These are phyloP conservation scores for Vigna angularis DNA, from an alignment of 306 rosid species.

Conservation along the genomic window DNA sequence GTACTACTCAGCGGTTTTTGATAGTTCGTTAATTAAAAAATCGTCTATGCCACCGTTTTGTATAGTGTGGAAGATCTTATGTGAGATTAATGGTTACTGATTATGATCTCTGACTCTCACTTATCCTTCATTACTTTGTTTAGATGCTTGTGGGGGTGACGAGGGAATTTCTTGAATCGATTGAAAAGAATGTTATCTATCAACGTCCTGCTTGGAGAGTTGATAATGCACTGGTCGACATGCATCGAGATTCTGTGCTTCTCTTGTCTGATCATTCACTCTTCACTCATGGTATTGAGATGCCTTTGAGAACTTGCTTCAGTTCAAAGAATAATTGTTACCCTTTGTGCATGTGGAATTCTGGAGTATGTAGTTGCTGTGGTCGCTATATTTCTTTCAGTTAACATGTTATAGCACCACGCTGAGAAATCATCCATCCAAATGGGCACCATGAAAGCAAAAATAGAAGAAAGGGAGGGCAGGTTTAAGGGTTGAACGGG, in stretches of 20 bases:
- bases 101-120: constrained; percentile 39
- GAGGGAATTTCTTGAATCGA: constrained; percentile 65
- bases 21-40: background rate
- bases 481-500: constrained; percentile 22
- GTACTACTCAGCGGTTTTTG: background rate
- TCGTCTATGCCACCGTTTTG: constrained; percentile 2
- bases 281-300: constrained; percentile 63
- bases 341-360: constrained; percentile 11
- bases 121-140: constrained; percentile 34
- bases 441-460: background rate
- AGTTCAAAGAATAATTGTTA: background rate
- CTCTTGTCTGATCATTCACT: constrained; percentile 88
- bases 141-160: constrained; percentile 68
- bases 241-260: constrained; percentile 64
- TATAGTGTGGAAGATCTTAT: background rate
- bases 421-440: constrained; percentile 20
- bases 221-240: constrained; percentile 73
- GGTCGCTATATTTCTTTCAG: constrained; percentile 10
- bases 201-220: constrained; percentile 90
- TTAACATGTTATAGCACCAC: background rate
- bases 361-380: constrained; percentile 8
- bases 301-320: constrained; percentile 21
- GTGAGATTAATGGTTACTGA: background rate
- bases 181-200: constrained; percentile 57
- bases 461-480: constrained; percentile 22